These are phyloP conservation scores for Tephrocybe rancida DNA, from an alignment of 768 basidiomycete genomes.

Conservation along the genomic window DNA sequence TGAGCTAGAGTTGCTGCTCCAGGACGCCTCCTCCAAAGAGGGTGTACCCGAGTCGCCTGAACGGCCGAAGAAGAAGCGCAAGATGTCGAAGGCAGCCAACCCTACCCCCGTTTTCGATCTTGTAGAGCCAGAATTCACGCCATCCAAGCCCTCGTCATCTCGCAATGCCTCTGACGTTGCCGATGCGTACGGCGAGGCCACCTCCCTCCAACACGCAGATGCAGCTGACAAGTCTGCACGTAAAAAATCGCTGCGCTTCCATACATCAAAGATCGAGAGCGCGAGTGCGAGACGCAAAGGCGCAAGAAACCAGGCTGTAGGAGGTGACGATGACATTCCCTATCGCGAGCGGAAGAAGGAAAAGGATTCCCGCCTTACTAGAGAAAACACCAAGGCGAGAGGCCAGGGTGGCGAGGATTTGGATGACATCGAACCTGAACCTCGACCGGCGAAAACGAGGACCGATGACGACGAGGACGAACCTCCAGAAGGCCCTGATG, in stretches of 20 bases:
- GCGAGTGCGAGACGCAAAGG: conserved; percentile 74
- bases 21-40: conserved; percentile 43
- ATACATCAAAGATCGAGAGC: conserved; percentile 89
- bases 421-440: conserved; percentile 56
- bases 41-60: conserved; percentile 28
- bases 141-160: conserved; percentile 35
- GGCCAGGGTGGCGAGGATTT: conserved; percentile 68
- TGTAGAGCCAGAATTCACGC: conserved; percentile 73
- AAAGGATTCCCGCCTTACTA: conserved; percentile 55
- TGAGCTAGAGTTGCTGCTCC: conserved; percentile 59
- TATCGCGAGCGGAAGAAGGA: conserved; percentile 76
- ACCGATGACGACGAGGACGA: conserved; percentile 43
- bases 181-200: conserved; percentile 76
- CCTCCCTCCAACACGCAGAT: conserved; percentile 68
- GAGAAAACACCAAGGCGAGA: conserved; percentile 49
- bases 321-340: conserved; percentile 96
- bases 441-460: conserved; percentile 35
- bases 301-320: conserved; percentile 68
- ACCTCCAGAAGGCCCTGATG: conserved; percentile 53
- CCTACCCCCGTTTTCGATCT: conserved; percentile 67
- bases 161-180: conserved; percentile 24
- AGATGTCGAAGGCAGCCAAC: conserved; percentile 39
- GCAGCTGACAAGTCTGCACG: conserved; percentile 82
- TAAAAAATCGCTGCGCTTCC: conserved; percentile 86
- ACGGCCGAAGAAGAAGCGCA: conserved; percentile 68